Evolutionary conservation across 1,284 basidiomycete genomes (phyloP).

Genomic region (Apiotrichum brassicae): DNA sequence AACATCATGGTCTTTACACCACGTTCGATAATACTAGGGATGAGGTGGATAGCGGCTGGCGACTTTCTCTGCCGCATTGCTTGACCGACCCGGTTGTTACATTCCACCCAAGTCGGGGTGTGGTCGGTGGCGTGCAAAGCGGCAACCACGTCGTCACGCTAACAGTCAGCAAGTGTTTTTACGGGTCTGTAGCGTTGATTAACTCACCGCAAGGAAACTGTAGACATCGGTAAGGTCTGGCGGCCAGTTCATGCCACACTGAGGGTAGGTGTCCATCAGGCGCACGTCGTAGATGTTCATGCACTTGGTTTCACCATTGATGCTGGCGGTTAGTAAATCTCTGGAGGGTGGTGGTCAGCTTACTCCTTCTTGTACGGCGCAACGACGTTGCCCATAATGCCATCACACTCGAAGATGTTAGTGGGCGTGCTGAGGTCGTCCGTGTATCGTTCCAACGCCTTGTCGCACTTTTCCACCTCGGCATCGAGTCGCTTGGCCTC

Average conservation of each 20-base stretch:
- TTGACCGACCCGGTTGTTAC: conserved; percentile 61
- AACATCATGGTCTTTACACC: conserved; percentile 83
- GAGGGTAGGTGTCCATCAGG: conserved; percentile 72
- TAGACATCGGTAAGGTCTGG: conserved; percentile 74
- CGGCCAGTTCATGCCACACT: conserved; percentile 98
- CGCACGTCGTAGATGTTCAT: conserved; percentile 95
- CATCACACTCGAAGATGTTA: conserved; percentile 60
- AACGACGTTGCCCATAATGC: conserved; percentile 59
- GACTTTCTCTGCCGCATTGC: conserved; percentile 61
- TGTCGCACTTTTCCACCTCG: conserved; percentile 61
- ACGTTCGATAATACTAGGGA: conserved; percentile 68
- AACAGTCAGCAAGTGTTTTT: conserved; percentile 1
- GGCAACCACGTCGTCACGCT: conserved; percentile 71
- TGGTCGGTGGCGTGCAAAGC: conserved; percentile 78
- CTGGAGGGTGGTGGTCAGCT: conserved; percentile 38
- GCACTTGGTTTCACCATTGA: conserved; percentile 68
- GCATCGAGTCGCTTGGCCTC: conserved; percentile 60
- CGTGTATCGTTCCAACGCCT: conserved; percentile 50
- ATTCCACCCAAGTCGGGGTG: conserved; percentile 83
- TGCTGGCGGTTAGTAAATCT: conserved; percentile 48
- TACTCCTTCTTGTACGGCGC: conserved; percentile 60
- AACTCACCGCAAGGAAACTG: conserved; percentile 68
- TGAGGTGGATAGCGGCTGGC: conserved; percentile 65
- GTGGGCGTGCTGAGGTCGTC: conserved; percentile 54
- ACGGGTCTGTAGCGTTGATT: not conserved